A percentile compares a stretch with the other conserved stretches of the same genome.
These are phyloP conservation scores for Globisporangium radiosum DNA, from an alignment of 352 stramenopile species.

Conservation along the genomic window DNA sequence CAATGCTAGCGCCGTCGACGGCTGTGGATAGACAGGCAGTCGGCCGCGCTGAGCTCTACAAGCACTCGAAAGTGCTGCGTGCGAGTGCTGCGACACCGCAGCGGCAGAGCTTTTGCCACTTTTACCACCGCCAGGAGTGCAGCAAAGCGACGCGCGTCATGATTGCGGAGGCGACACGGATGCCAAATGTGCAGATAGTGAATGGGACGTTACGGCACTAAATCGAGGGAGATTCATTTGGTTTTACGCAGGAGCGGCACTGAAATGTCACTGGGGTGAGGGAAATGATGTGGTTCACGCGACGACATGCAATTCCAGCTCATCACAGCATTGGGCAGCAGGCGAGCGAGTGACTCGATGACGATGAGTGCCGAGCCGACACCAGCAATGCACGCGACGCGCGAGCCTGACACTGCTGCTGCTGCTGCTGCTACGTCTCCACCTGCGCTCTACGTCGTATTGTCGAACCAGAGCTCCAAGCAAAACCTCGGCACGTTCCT, in stretches of 20 bases:
- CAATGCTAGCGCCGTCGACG: neutral
- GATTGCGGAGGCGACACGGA: conserved; percentile 2
- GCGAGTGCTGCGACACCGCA: conserved; percentile 27
- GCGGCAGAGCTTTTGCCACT: conserved; percentile 61
- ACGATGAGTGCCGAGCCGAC: neutral
- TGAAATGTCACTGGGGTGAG: no score
- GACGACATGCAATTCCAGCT: no score
- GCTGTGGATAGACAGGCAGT: no score
- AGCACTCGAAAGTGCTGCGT: conserved; percentile 61
- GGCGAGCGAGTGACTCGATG: no score
- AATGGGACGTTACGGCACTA: no score
- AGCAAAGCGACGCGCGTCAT: conserved; percentile 29
- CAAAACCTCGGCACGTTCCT: conserved; percentile 79
- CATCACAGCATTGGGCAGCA: no score
- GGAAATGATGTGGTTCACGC: no score
- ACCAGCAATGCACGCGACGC: neutral
- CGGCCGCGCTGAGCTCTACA: conserved; percentile 22
- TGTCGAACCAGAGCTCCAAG: conserved; percentile 63
- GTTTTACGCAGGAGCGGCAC: no score
- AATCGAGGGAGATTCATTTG: no score
- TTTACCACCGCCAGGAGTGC: conserved; percentile 52
- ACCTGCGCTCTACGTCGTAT: conserved; percentile 56
- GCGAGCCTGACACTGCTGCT: conserved; percentile 1
- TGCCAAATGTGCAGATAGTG: no score
- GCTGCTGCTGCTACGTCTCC: conserved; percentile 3